These are phyloP conservation scores for Volvox africanus DNA, from an alignment of 139 green algal species.

Conservation along the genomic window DNA sequence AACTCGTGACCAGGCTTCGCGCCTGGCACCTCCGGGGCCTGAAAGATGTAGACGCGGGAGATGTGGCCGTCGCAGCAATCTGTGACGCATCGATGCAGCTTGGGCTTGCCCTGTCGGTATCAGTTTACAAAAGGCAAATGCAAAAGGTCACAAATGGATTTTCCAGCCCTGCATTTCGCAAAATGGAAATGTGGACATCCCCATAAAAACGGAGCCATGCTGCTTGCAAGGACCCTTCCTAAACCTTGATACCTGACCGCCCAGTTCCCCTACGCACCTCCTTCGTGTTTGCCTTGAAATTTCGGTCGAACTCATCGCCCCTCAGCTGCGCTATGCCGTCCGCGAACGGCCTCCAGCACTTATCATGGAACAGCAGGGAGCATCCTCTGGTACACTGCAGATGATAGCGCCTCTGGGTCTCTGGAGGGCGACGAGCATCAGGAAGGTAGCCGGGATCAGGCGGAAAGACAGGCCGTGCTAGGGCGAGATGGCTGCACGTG, in stretches of 20 bases:
- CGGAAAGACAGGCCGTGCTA: too few species aligned
- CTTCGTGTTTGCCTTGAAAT: slow-evolving; percentile 12
- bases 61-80: slow-evolving; percentile 40
- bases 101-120: slow-evolving; percentile 16
- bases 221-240: too few species aligned
- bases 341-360: slow-evolving; percentile 31
- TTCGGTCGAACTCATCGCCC: slow-evolving; percentile 21
- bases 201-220: too few species aligned
- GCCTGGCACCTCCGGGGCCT: not conserved
- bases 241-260: not conserved
- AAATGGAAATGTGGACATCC: too few species aligned
- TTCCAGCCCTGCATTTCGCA: too few species aligned
- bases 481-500: too few species aligned
- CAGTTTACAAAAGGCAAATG: too few species aligned
- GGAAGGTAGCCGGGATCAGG: not conserved
- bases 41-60: slow-evolving; percentile 10
- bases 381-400: slow-evolving; percentile 33
- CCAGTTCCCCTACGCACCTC: slow-evolving; percentile 8
- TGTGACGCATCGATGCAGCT: slow-evolving; percentile 46
- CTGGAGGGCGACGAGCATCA: not conserved
- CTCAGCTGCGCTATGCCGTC: slow-evolving; percentile 19
- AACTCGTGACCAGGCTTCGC: not conserved
- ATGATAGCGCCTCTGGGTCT: slow-evolving; percentile 22
- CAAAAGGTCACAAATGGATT: too few species aligned
- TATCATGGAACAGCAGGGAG: slow-evolving; percentile 34